Percentiles rank a stretch among this genome's conserved stretches.
phyloP scores from a whole-genome alignment of 164 flowering plant species.

The Stephania japonica region DNA sequence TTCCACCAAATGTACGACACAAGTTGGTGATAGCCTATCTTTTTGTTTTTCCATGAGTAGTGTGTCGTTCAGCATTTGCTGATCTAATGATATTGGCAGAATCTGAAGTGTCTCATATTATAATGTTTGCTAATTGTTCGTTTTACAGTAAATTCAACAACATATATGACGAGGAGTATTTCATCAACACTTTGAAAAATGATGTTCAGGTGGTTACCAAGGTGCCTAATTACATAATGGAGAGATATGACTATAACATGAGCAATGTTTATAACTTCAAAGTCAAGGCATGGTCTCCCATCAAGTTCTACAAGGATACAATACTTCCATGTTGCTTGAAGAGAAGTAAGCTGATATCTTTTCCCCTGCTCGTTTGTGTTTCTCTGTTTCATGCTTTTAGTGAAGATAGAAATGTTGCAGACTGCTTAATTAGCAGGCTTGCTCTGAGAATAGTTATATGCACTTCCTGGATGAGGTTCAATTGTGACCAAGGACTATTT shows the following conservation, averaged over 20 bases:
- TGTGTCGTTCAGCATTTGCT: not conserved
- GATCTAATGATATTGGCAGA: not conserved
- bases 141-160: conserved; percentile 72
- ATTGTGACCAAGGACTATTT: not conserved
- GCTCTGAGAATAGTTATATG: too few relatives aligned
- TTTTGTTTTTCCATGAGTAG: not conserved
- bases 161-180: conserved; percentile 81
- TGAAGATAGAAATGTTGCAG: too few relatives aligned
- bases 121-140: not conserved
- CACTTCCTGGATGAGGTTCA: too few relatives aligned
- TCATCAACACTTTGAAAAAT: conserved; percentile 50
- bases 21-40: not conserved
- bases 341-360: conserved; percentile 55
- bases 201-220: conserved; percentile 60
- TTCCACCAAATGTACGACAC: not conserved
- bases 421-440: not conserved
- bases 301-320: conserved; percentile 59
- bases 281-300: conserved; percentile 84
- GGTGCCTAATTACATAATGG: conserved; percentile 73
- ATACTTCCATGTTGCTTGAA: conserved; percentile 86
- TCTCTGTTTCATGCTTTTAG: not conserved
- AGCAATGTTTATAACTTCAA: conserved; percentile 77
- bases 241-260: conserved; percentile 73
- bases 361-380: conserved; percentile 3
- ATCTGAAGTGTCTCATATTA: conserved; percentile 1